Conservation (phyloP, 208 protist genomes). For the Angomonas ambiguus region DNA sequence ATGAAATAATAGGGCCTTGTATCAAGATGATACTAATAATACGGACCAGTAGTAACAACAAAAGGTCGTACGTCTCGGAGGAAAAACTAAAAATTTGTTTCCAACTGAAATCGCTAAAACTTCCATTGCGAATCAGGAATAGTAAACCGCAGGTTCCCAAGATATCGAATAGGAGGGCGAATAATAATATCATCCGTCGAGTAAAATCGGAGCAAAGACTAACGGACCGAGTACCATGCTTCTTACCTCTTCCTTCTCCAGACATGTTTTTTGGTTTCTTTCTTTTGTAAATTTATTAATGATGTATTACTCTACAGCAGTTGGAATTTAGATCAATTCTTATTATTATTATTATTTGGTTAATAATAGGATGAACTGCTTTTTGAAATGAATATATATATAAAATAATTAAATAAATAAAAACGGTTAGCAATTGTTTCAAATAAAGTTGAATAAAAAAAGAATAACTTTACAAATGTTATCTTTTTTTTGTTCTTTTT, state of each 20-base stretch:
- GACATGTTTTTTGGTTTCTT: constrained; percentile 15
- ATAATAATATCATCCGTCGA: constrained; percentile 15
- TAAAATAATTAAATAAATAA: too few species aligned
- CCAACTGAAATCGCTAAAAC: neutral
- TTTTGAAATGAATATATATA: constrained; percentile 6
- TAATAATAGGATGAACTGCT: too few species aligned
- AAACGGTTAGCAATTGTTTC: too few species aligned
- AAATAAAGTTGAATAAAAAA: neutral
- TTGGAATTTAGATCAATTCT: too few species aligned
- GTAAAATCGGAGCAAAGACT: constrained; percentile 16
- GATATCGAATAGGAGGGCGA: constrained; percentile 22
- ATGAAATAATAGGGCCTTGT: constrained; percentile 9
- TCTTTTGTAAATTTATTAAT: too few species aligned
- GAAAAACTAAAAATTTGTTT: neutral
- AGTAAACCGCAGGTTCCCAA: constrained; percentile 7
- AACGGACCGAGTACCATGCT: constrained; percentile 17
- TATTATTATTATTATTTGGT: neutral
- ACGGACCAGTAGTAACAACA: neutral
- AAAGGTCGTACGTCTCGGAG: neutral
- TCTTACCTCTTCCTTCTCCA: constrained; percentile 10
- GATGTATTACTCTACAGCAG: too few species aligned
- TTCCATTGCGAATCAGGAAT: constrained; percentile 7
- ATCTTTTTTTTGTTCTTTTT: neutral
- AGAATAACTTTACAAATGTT: neutral
- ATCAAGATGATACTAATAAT: neutral